phyloP scores from a whole-genome alignment of 345 rosid genomes.

The Gossypium turneri region DNA sequence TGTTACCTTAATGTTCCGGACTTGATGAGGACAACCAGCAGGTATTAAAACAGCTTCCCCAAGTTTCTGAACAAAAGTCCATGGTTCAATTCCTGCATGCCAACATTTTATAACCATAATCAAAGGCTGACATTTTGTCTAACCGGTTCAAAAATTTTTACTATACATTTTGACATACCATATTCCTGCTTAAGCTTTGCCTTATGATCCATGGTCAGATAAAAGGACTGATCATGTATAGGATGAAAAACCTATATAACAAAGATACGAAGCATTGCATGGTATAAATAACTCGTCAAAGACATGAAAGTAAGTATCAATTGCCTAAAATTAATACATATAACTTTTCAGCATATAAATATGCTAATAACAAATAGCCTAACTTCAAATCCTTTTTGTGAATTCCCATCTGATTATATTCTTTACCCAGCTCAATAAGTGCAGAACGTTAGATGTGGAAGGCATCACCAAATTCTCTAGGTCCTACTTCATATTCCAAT shows the following conservation, averaged over 20 bases:
- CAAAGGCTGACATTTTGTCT: neutral
- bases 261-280: neutral
- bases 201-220: conserved; percentile 53
- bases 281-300: neutral
- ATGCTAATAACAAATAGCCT: neutral
- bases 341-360: neutral
- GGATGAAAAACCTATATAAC: conserved; percentile 59
- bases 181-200: conserved; percentile 69
- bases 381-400: neutral
- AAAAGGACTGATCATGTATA: conserved; percentile 70
- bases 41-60: conserved; percentile 71
- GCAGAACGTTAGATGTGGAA: no score
- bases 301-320: neutral
- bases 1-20: conserved; percentile 37
- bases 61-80: conserved; percentile 61
- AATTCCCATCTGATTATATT: neutral
- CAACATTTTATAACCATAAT: neutral
- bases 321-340: neutral
- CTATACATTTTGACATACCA: conserved; percentile 33
- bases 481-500: neutral
- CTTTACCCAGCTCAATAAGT: neutral
- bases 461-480: neutral
- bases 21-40: conserved; percentile 76
- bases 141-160: neutral
- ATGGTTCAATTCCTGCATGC: conserved; percentile 52